These are phyloP conservation scores for Elsinoe perseae DNA, from an alignment of 2,329 filamentous ascomycete genomes.

Conservation along the genomic window DNA sequence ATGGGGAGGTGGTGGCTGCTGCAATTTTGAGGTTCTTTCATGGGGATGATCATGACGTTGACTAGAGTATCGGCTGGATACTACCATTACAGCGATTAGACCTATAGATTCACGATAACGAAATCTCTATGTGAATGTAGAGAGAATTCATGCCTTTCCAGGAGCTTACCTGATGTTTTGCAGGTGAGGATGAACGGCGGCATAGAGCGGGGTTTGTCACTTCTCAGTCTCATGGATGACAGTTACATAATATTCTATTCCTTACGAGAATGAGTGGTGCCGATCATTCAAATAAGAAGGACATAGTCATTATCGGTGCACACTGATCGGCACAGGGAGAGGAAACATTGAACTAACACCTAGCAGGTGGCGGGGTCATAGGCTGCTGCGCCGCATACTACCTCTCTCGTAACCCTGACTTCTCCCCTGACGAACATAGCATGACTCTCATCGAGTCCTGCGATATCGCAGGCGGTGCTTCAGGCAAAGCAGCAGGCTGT, in stretches of 20 bases:
- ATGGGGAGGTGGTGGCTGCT: constrained; percentile 33
- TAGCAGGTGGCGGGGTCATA: constrained; percentile 14
- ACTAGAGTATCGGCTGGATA: constrained; percentile 32
- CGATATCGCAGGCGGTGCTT: constrained; percentile 12
- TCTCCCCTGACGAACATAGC: background rate
- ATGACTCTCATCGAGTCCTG: constrained; percentile 13
- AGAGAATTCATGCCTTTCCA: no score
- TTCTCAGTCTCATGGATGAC: no score
- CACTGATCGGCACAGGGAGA: no score
- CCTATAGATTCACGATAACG: background rate
- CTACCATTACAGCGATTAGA: background rate
- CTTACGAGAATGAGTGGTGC: background rate
- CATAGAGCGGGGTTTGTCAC: background rate
- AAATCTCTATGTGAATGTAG: no score
- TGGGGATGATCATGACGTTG: constrained; percentile 40
- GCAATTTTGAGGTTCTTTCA: constrained; percentile 42
- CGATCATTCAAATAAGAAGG: background rate
- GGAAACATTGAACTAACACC: background rate
- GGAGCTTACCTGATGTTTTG: no score
- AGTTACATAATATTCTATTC: no score
- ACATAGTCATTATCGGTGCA: no score
- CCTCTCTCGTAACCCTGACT: background rate
- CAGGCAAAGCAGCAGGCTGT: constrained; percentile 15
- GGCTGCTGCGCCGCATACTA: constrained; percentile 14
- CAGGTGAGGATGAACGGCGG: no score